Conservation (phyloP, 2,329 filamentous ascomycete genomes). For the Cladophialophora psammophila region DNA sequence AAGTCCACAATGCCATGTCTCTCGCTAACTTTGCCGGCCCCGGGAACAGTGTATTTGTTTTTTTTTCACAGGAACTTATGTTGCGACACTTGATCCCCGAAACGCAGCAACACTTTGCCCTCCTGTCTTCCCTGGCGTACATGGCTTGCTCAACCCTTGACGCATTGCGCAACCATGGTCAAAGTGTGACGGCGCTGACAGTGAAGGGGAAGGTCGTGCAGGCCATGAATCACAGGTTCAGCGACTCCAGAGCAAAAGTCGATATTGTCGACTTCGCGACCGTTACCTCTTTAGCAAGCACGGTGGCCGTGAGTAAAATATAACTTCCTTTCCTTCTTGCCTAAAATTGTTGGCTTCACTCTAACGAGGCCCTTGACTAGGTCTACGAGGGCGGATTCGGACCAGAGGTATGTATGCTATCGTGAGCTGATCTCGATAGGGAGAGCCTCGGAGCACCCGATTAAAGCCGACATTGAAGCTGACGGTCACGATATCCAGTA, state of each 20-base stretch:
- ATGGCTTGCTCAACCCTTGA: conserved; percentile 1
- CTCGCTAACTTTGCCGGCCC: not conserved
- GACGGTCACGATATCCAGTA: not conserved
- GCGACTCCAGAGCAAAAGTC: not conserved
- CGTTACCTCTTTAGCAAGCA: not conserved
- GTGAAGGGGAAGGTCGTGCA: conserved; percentile 1
- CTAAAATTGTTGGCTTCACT: not conserved
- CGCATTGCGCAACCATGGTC: not conserved
- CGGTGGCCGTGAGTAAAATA: conserved; percentile 1
- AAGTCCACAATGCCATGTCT: not conserved
- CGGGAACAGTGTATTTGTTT: not conserved
- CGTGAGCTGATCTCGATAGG: not conserved
- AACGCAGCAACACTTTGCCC: not conserved
- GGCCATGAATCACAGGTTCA: not conserved
- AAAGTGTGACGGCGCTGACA: not conserved
- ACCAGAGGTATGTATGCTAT: conserved; percentile 1
- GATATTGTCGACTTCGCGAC: not conserved
- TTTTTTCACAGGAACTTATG: not conserved
- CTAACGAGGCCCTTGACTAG: not conserved
- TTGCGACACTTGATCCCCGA: not conserved
- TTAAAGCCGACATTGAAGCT: not conserved
- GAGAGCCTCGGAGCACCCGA: not conserved
- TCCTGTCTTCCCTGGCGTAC: not conserved
- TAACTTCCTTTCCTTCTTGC: not conserved
- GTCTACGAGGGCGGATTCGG: conserved; percentile 1